Evolutionary conservation across 2,329 filamentous ascomycete species (phyloP), one percentile per base, ranked within the genome.

Genomic region (Aspergillus clavatus): DNA sequence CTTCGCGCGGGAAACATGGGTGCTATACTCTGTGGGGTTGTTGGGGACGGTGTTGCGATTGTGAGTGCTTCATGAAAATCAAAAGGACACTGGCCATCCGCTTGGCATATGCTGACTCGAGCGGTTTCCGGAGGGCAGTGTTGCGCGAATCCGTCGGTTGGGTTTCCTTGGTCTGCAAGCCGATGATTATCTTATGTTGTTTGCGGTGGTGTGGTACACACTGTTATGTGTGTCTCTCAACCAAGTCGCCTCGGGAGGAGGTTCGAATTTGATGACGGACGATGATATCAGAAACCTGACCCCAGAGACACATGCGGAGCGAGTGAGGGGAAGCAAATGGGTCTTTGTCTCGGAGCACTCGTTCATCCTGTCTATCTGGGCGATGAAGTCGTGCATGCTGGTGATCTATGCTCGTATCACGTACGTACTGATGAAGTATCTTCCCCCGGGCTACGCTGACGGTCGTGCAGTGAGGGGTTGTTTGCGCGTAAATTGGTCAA

Each of bases 321-420:
- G 78, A 39, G 59, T 68, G 0, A 66, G 61, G 28, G 81, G 81
- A 8, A 82, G 78, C 37, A 84, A 84, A 69, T 75, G 80, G 68
- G 80, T 83, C 1, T 69, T 83, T 28, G 74, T 82, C 7, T 76
- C 79, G 2, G 81, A 84, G 52, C 72, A 83, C 62, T 74, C 77
- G 55, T 84, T 86, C 67, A 68, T 83, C 14, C 68, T 80, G n/a
- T 61, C 63, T 3, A 59, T 71, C 24, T 81, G 77, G 76, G 59
- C 70, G 12, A 66, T 77, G 51, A 81, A 80, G 51, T 63, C 71
- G 19, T 78, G 76, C 54, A 70, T 80, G 58, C 60, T 79, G 52
- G 64, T 77, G 29, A 75, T 80, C 55, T 78, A 77, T 58, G 61
- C 65, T 24, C 71, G 74, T 29, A 71, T 78, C 63, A 77, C 74